phyloP scores from a whole-genome alignment of 176 grass and related monocot genomes.

The Ensete glaucum region DNA sequence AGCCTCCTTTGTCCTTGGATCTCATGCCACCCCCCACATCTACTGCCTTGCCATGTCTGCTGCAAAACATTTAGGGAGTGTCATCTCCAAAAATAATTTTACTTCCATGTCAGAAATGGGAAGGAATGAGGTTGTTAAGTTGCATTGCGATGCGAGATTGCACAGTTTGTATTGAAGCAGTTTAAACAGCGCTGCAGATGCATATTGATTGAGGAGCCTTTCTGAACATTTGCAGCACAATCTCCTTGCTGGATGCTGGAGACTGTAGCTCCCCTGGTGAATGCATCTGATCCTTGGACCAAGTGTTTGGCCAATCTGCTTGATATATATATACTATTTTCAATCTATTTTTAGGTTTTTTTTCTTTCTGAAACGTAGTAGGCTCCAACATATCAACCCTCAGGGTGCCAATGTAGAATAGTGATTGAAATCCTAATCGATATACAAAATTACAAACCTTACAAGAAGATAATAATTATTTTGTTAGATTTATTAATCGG shows the following conservation, averaged over 20 bases:
- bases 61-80: not conserved
- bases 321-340: not conserved
- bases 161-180: not conserved
- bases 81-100: not conserved
- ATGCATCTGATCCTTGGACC: too few species aligned
- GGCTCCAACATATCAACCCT: too few species aligned
- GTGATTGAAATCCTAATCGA: too few species aligned
- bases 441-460: too few species aligned
- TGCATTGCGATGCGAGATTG: not conserved
- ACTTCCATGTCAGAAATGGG: slow-evolving; percentile 7
- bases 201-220: not conserved
- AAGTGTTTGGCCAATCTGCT: not conserved
- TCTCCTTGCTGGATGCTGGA: not conserved
- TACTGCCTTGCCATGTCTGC: slow-evolving; percentile 6
- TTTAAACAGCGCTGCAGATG: slow-evolving; percentile 3
- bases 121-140: slow-evolving; percentile 21
- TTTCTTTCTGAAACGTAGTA: too few species aligned
- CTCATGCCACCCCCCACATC: not conserved
- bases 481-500: too few species aligned
- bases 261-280: too few species aligned
- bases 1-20: not conserved
- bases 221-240: not conserved
- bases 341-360: too few species aligned
- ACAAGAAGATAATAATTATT: too few species aligned
- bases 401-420: too few species aligned